Conservation (phyloP, 345 rosid species). For the Sonneratia caseolaris region DNA sequence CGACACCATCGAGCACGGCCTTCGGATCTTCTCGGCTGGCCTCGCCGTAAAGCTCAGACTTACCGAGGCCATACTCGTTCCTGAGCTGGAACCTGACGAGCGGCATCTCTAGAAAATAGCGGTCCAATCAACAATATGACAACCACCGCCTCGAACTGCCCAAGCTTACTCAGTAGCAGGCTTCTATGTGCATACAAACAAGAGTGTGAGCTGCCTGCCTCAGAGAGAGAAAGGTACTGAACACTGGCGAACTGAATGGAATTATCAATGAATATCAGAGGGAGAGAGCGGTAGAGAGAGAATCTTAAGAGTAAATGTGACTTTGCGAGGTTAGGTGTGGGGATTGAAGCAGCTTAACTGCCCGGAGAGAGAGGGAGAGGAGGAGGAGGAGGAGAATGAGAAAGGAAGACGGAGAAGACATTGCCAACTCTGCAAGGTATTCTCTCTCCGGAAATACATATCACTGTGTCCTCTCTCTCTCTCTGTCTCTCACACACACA, state of each 20-base stretch:
- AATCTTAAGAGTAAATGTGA: conserved; percentile 6
- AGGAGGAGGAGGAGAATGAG: background rate
- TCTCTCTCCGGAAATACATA: conserved; percentile 14
- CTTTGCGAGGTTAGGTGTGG: conserved; percentile 30
- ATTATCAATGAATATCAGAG: background rate
- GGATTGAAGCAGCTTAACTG: conserved; percentile 74
- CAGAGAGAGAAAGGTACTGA: background rate
- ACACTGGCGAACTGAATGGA: conserved; percentile 1
- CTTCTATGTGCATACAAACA: background rate
- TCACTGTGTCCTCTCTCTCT: background rate
- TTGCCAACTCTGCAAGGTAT: conserved; percentile 83
- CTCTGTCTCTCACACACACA: background rate
- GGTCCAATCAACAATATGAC: background rate
- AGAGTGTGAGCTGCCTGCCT: background rate
- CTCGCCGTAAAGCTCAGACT: conserved; percentile 40
- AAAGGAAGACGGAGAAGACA: conserved; percentile 20
- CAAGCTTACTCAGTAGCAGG: background rate
- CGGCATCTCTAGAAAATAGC: conserved; percentile 34
- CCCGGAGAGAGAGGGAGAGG: conserved; percentile 16
- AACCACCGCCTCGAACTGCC: background rate
- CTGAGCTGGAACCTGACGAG: conserved; percentile 56
- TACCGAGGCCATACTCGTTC: conserved; percentile 55
- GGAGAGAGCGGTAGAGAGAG: conserved; percentile 6
- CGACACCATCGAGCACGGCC: conserved; percentile 61
- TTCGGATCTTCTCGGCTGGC: conserved; percentile 72